Base-by-base conservation (phyloP, 2,329 filamentous ascomycete genomes). In the Aspergillus udagawae region DNA sequence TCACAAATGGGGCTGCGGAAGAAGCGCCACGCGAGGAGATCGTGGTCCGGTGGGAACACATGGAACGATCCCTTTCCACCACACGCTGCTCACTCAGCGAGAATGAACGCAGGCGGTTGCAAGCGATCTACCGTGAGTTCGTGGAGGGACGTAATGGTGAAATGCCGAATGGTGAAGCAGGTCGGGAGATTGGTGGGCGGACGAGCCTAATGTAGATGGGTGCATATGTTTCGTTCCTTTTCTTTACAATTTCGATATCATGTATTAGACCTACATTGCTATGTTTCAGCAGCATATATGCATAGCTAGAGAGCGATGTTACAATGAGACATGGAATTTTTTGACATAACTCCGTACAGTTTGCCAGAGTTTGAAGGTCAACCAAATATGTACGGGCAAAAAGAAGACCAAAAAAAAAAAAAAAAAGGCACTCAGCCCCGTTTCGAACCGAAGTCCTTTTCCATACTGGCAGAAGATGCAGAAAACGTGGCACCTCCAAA, bases 101-200 rank as follows among this genome's bases (percentile, higher is more conserved):
- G 3, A 84, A 91, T 58, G 94, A 99, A 77, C 83, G 86, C 66
- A 81, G 78, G 60, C 80, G 93, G 58, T 75, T 99, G 63, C 82
- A 85, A 67, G 84, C 84, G 44, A 97, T 99, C 60, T 99, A 99
- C 71, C 81, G 83, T 17, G 94, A 99, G 76, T 99, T 99, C 79
- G 87, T 97, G 0, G 90, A 91, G 3, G 92, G 92, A 0, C 83
- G 94, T 65, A 96, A 92, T 73, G 94, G 94, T 7, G 92, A 97
- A 79, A 92, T 99, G 91, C 91, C 87, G 59, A 93, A 89, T 74
- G 94, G 94, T 1, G 91, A 97, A 75, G 92, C 90, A 0, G 90
- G 89, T 56, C 95, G 87, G 73, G 94, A 97, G 75, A 86, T 99
- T 76, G 94, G 94, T 7, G 94, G 92, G 14, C 82, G 94, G 70